These are phyloP conservation scores for Staphylotrichum longicolle DNA, from an alignment of 495 filamentous ascomycete species.

Conservation along the genomic window DNA sequence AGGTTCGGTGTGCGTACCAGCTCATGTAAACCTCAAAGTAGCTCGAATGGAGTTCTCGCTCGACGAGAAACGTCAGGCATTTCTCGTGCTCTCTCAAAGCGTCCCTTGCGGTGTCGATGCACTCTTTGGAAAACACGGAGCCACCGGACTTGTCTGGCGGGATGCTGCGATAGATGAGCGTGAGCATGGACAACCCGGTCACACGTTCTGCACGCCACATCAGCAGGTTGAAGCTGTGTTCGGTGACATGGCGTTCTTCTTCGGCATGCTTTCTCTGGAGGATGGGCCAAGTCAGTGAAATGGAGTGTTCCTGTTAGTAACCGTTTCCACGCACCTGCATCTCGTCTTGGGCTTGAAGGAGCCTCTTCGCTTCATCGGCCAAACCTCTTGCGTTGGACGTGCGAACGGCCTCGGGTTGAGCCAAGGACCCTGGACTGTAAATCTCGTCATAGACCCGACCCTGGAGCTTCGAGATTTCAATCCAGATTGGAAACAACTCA, in stretches of 20 bases:
- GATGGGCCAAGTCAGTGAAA: too few species aligned
- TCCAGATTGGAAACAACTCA: slow-evolving; percentile 18
- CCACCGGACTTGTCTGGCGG: slow-evolving; percentile 40
- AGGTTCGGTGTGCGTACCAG: slow-evolving; percentile 44
- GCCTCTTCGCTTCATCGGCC: slow-evolving; percentile 41
- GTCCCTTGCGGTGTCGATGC: slow-evolving; percentile 54
- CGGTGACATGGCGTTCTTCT: too few species aligned
- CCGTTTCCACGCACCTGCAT: too few species aligned
- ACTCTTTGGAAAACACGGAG: slow-evolving; percentile 52
- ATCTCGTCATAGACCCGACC: slow-evolving; percentile 25
- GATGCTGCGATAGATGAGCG: slow-evolving; percentile 60
- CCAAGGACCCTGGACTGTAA: slow-evolving; percentile 20
- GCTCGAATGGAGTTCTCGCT: slow-evolving; percentile 33
- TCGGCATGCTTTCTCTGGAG: too few species aligned
- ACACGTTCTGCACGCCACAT: slow-evolving; percentile 28
- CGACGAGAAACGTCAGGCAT: slow-evolving; percentile 46
- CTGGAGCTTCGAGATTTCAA: slow-evolving; percentile 17
- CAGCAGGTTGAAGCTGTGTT: too few species aligned
- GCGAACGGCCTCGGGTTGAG: slow-evolving; percentile 15
- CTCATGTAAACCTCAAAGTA: slow-evolving; percentile 58
- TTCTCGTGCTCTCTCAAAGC: slow-evolving; percentile 53
- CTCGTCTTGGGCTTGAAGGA: too few species aligned
- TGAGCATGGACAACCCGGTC: slow-evolving; percentile 50
- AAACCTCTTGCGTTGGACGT: neutral
- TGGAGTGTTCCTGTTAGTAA: too few species aligned